A percentile compares a stretch with the other conserved stretches of the same genome.
phyloP scores from a whole-genome alignment of 768 basidiomycete genomes.

The Ramaria sp. region DNA sequence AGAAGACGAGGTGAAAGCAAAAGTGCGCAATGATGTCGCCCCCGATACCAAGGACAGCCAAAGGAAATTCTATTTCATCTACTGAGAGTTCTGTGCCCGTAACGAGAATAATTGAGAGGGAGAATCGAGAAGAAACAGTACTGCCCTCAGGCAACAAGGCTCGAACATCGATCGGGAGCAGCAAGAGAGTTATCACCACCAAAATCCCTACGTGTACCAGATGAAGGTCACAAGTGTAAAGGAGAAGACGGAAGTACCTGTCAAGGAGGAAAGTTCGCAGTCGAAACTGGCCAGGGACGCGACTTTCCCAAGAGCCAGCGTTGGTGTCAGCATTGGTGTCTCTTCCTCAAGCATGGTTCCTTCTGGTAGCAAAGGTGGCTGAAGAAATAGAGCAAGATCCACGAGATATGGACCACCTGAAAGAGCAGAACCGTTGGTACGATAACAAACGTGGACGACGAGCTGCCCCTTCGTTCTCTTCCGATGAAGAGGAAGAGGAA shows the following conservation, averaged over 20 bases:
- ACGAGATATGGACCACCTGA: not conserved
- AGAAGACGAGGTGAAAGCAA: not conserved
- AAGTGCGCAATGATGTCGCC: not conserved
- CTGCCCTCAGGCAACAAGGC: not conserved
- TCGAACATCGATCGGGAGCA: not conserved
- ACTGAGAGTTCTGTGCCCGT: not conserved
- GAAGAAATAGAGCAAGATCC: not conserved
- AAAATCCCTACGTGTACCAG: not conserved
- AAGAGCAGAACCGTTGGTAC: not conserved
- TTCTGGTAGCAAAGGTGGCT: not conserved
- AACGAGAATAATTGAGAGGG: not conserved
- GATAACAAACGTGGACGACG: conserved; percentile 1
- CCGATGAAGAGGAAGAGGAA: conserved; percentile 7
- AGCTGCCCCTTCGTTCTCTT: conserved; percentile 4
- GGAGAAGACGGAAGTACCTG: not conserved
- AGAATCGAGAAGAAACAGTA: not conserved
- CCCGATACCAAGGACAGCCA: not conserved
- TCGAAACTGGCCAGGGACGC: not conserved
- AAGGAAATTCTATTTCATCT: not conserved
- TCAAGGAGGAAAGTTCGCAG: not conserved
- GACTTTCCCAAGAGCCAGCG: not conserved
- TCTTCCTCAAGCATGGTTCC: not conserved
- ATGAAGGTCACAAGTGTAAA: not conserved
- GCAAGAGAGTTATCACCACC: not conserved
- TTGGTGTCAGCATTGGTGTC: no score